Evolutionary conservation across 805 yeast genomes (phyloP).

Genomic region (Starmera quercuum): DNA sequence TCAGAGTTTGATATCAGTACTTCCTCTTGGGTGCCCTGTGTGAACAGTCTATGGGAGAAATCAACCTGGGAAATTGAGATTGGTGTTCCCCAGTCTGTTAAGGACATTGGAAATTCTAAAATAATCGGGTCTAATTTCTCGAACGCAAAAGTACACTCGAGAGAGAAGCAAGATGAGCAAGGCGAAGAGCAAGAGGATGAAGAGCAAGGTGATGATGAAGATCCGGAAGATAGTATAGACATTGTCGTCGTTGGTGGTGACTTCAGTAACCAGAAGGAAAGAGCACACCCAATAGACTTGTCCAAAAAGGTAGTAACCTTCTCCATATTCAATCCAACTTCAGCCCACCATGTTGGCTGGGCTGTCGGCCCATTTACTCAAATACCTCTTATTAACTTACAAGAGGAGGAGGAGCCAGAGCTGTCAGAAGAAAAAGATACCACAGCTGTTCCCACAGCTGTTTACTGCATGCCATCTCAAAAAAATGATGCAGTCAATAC

Average conservation of each 20-base stretch:
- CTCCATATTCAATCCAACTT: conserved; percentile 73
- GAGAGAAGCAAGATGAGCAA: conserved; percentile 4
- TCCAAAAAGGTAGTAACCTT: conserved; percentile 70
- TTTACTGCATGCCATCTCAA: conserved; percentile 58
- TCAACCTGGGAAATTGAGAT: conserved; percentile 90
- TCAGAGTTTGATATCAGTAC: conserved; percentile 73
- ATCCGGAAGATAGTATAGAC: conserved; percentile 32
- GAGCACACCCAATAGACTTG: conserved; percentile 68
- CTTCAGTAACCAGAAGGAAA: conserved; percentile 53
- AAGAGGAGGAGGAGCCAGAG: conserved; percentile 25
- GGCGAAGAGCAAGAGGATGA: conserved; percentile 10
- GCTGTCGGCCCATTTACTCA: conserved; percentile 84
- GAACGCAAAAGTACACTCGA: conserved; percentile 16
- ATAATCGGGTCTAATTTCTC: conserved; percentile 20
- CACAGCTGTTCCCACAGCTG: conserved; percentile 44
- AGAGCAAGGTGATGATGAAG: conserved; percentile 24
- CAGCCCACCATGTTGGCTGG: conserved; percentile 94
- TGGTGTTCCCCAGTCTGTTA: conserved; percentile 73
- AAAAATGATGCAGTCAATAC: conserved; percentile 56
- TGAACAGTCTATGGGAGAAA: conserved; percentile 81
- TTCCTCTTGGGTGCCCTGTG: conserved; percentile 97
- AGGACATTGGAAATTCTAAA: conserved; percentile 46
- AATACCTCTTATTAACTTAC: conserved; percentile 41
- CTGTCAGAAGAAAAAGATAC: conserved; percentile 25
- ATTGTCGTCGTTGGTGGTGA: conserved; percentile 67